A percentile compares a stretch with the other conserved stretches of the same genome.
phyloP scores from a whole-genome alignment of 2,329 filamentous ascomycete genomes.

The Colletotrichum simmondsii region DNA sequence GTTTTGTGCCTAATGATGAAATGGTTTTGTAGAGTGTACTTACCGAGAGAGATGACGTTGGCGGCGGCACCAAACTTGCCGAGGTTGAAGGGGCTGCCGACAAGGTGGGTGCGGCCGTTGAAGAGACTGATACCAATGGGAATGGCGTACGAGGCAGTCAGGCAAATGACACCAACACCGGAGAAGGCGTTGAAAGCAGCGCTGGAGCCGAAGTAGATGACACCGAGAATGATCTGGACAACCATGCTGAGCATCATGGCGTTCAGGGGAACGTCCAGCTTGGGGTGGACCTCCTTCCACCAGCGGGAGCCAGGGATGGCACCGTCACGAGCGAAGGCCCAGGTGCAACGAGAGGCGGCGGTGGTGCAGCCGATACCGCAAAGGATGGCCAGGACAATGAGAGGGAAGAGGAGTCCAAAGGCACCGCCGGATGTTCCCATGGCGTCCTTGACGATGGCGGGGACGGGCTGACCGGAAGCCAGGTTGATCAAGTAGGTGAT shows the following conservation, averaged over 20 bases:
- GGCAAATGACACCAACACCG: constrained; percentile 75
- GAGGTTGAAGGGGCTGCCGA: constrained; percentile 68
- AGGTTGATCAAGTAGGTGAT: constrained; percentile 64
- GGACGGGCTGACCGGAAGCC: constrained; percentile 70
- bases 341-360: constrained; percentile 73
- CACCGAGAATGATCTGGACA: constrained; percentile 70
- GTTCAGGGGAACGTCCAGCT: constrained; percentile 74
- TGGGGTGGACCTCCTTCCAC: constrained; percentile 72
- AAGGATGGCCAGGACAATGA: constrained; percentile 73
- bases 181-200: constrained; percentile 80
- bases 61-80: constrained; percentile 69
- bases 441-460: constrained; percentile 71
- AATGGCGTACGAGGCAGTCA: constrained; percentile 75
- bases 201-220: constrained; percentile 76
- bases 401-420: constrained; percentile 71
- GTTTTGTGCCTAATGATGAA: constrained; percentile 26
- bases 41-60: constrained; percentile 74
- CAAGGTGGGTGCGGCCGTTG: constrained; percentile 68
- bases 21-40: constrained; percentile 39
- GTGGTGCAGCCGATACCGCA: constrained; percentile 78
- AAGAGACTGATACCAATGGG: constrained; percentile 74
- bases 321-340: constrained; percentile 77
- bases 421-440: constrained; percentile 70
- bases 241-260: constrained; percentile 79
- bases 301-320: constrained; percentile 71